phyloP scores from a whole-genome alignment of 78 protist genomes.

The Dictyostelium intermedium region DNA sequence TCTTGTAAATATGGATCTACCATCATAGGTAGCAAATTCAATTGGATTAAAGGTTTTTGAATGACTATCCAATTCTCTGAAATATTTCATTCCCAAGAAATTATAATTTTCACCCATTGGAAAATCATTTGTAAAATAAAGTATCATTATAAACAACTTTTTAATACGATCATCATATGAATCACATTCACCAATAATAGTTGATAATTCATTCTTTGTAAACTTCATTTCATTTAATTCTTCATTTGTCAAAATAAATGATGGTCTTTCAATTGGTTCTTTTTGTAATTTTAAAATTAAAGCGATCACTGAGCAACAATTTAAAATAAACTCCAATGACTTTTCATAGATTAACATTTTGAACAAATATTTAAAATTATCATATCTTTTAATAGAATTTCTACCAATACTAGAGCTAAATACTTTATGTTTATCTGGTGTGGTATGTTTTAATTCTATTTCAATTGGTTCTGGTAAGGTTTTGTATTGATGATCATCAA shows the following conservation, averaged over 20 bases:
- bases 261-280: background rate
- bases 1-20: background rate
- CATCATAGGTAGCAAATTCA: background rate
- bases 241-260: background rate
- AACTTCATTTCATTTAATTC: background rate
- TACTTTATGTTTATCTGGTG: background rate
- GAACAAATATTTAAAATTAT: too few species aligned
- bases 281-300: background rate
- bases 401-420: too few species aligned
- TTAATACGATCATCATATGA: background rate
- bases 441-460: background rate
- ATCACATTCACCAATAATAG: background rate
- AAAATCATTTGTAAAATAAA: background rate
- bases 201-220: background rate
- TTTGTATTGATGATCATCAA: background rate
- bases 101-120: background rate
- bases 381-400: too few species aligned
- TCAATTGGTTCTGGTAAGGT: background rate
- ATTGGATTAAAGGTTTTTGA: background rate
- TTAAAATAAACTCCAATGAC: background rate
- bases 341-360: background rate
- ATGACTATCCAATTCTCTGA: background rate
- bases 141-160: background rate
- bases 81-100: background rate
- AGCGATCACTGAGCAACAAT: background rate